A percentile compares a stretch with the other conserved stretches of the same genome.
These are phyloP conservation scores for Ceratocystis cubensis DNA, from an alignment of 2,329 filamentous ascomycete genomes.

Conservation along the genomic window DNA sequence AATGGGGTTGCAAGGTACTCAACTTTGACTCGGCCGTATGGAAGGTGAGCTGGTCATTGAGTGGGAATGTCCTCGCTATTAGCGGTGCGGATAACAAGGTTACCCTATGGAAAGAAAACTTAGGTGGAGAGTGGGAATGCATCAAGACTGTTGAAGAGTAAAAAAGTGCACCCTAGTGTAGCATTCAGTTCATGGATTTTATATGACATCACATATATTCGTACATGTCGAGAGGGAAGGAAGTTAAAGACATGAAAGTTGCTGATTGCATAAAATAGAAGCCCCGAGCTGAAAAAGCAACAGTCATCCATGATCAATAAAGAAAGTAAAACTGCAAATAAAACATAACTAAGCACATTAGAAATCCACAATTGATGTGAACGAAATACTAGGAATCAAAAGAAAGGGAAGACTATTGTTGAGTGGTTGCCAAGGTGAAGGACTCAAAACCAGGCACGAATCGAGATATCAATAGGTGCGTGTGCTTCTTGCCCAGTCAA, in stretches of 20 bases:
- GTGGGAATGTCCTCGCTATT: slow-evolving; percentile 89
- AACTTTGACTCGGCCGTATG: slow-evolving; percentile 82
- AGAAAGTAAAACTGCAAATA: not conserved
- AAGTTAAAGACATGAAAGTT: too few relatives aligned
- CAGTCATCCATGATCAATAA: not conserved
- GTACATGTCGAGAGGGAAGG: not conserved
- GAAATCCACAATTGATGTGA: not conserved
- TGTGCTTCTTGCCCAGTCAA: not conserved
- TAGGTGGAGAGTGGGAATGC: slow-evolving; percentile 92
- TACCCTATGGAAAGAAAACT: slow-evolving; percentile 94
- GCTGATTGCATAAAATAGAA: too few relatives aligned
- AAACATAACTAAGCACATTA: not conserved
- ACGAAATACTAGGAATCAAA: not conserved
- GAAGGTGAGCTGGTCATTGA: slow-evolving; percentile 96
- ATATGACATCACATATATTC: not conserved
- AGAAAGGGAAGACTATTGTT: not conserved
- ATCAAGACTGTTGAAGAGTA: slow-evolving; percentile 94
- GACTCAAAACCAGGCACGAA: not conserved
- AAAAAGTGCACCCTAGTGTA: slow-evolving; percentile 2
- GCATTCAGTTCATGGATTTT: not conserved
- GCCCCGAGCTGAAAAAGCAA: too few relatives aligned
- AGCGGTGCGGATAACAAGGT: slow-evolving; percentile 94
- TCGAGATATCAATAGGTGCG: not conserved
- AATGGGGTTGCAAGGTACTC: slow-evolving; percentile 78
- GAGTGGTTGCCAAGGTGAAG: not conserved